Evolutionary conservation across 495 filamentous ascomycete genomes (phyloP).

Genomic region (Daldinia decipiens): DNA sequence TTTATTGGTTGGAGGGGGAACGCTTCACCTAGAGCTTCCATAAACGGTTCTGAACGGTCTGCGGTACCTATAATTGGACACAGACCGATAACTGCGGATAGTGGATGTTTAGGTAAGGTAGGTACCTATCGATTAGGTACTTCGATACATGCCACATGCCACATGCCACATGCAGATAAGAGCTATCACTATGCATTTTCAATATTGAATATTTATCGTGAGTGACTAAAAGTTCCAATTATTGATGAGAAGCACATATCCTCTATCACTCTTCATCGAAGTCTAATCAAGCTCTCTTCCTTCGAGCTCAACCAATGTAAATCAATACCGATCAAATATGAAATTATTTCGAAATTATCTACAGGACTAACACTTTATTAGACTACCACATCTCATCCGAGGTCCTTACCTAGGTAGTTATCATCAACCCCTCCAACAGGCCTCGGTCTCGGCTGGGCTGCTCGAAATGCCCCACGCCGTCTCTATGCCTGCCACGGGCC

Average conservation of each 20-base stretch:
- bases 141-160: background rate
- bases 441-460: slow-evolving; percentile 14
- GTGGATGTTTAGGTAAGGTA: background rate
- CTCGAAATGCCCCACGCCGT: slow-evolving; percentile 73
- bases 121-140: slow-evolving; percentile 11
- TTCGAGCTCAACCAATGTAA: background rate
- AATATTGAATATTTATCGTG: slow-evolving; percentile 9
- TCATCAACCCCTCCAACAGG: slow-evolving; percentile 38
- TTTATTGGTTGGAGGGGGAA: slow-evolving; percentile 45
- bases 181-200: slow-evolving; percentile 5
- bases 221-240: slow-evolving; percentile 23
- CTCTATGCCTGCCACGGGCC: slow-evolving; percentile 77
- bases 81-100: background rate
- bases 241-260: slow-evolving; percentile 7
- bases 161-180: slow-evolving; percentile 5
- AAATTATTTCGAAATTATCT: background rate
- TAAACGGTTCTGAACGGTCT: background rate
- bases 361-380: background rate
- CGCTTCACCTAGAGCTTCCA: slow-evolving; percentile 16
- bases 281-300: background rate
- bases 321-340: background rate
- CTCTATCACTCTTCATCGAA: background rate
- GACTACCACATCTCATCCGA: slow-evolving; percentile 5
- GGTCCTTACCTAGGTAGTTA: background rate
- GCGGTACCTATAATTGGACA: background rate